These are phyloP conservation scores for Oryza longistaminata DNA, from an alignment of 176 grass and related monocot species.

Conservation along the genomic window DNA sequence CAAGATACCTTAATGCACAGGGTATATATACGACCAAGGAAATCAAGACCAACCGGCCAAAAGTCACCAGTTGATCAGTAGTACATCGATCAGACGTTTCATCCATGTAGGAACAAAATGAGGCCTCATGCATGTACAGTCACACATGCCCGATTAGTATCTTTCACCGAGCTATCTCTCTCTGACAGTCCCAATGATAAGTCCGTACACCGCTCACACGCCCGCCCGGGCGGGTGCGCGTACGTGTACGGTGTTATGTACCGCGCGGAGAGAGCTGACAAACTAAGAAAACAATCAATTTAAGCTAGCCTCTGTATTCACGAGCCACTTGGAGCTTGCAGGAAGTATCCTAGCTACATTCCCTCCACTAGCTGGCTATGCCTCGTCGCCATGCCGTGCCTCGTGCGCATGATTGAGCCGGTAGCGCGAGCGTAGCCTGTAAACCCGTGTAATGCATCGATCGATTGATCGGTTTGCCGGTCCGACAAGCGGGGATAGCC, in stretches of 20 bases:
- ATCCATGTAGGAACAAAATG: background rate
- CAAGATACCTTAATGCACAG: background rate
- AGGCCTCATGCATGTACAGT: background rate
- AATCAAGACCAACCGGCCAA: background rate
- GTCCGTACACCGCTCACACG: conserved; percentile 28
- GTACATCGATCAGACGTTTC: background rate
- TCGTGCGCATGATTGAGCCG: conserved; percentile 39
- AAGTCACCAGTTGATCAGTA: background rate
- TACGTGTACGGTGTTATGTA: conserved; percentile 30
- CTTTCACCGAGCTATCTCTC: background rate
- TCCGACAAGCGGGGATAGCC: conserved; percentile 21
- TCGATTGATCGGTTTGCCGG: background rate
- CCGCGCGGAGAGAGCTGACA: conserved; percentile 14
- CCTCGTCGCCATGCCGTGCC: background rate
- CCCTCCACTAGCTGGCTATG: background rate
- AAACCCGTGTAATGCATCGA: background rate
- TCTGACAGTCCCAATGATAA: background rate
- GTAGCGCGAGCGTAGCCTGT: conserved; percentile 30
- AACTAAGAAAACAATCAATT: background rate
- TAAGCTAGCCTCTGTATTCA: background rate
- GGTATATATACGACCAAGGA: background rate
- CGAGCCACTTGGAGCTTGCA: background rate
- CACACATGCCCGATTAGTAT: background rate
- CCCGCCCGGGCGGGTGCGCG: background rate
- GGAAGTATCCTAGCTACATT: background rate